Percentiles rank a stretch among this genome's conserved stretches.
phyloP scores from a whole-genome alignment of 2,329 filamentous ascomycete genomes.

The Apiospora hydei region DNA sequence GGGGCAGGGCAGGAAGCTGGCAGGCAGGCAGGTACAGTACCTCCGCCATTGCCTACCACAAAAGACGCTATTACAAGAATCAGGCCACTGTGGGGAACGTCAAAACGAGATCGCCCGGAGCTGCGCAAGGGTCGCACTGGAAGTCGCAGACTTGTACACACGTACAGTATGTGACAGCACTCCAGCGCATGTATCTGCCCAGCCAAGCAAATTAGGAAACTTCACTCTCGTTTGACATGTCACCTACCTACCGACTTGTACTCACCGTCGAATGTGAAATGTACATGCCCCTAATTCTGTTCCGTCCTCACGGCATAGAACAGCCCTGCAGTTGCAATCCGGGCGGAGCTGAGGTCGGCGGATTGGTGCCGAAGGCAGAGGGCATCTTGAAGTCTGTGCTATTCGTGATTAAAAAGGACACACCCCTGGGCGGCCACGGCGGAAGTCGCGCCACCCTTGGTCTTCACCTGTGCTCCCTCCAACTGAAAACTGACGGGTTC shows the following conservation, averaged over 20 bases:
- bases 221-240: background rate
- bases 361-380: background rate
- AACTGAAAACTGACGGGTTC: background rate
- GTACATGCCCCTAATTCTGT: background rate
- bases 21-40: background rate
- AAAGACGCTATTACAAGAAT: slow-evolving; percentile 18
- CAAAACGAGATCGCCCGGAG: slow-evolving; percentile 22
- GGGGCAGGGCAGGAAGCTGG: background rate
- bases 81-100: slow-evolving; percentile 18
- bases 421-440: background rate
- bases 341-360: background rate
- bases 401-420: background rate
- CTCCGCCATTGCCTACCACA: background rate
- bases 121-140: slow-evolving; percentile 14
- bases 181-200: background rate
- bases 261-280: background rate
- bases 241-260: background rate
- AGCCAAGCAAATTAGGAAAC: background rate
- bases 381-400: background rate
- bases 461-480: background rate
- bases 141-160: slow-evolving; percentile 5
- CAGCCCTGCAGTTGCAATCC: background rate
- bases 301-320: background rate
- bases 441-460: background rate
- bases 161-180: background rate